Evolutionary conservation across 371 early-diverging fungal species (phyloP).

Genomic region (Rhizomucor pusillus): DNA sequence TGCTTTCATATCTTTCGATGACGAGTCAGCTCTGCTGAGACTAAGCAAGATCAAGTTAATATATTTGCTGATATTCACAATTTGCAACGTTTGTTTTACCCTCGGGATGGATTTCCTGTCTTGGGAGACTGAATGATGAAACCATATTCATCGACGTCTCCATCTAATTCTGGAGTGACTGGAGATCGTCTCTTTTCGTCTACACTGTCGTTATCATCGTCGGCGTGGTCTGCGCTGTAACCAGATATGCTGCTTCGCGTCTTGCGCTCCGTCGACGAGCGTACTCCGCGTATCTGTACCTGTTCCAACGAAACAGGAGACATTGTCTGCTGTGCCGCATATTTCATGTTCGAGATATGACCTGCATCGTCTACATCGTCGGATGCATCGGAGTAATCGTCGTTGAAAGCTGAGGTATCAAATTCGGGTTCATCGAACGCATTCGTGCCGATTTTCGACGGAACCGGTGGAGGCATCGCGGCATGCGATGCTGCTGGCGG

Average conservation of each 20-base stretch:
- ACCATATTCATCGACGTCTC: slow-evolving; percentile 52
- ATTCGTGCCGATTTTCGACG: no score
- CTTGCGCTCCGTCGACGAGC: no score
- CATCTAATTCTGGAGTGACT: neutral
- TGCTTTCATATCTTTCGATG: slow-evolving; percentile 36
- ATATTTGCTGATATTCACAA: no score
- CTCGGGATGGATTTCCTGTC: slow-evolving; percentile 3
- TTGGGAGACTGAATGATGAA: slow-evolving; percentile 40
- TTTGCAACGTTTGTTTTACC: neutral
- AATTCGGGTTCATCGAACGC: slow-evolving; percentile 11
- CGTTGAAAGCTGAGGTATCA: slow-evolving; percentile 41
- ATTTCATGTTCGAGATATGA: neutral
- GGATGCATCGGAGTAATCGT: slow-evolving; percentile 43
- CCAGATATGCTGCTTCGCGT: no score
- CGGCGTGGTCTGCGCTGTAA: neutral
- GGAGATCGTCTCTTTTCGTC: slow-evolving; percentile 1
- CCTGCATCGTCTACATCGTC: slow-evolving; percentile 6
- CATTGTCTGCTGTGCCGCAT: slow-evolving; percentile 6
- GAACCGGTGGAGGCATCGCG: no score
- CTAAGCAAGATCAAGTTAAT: no score
- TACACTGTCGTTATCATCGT: neutral
- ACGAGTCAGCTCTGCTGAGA: slow-evolving; percentile 20
- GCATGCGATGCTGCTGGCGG: no score
- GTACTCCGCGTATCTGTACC: neutral
- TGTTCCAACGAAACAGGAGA: slow-evolving; percentile 9